Percentiles rank a stretch among this genome's conserved stretches.
Conservation (phyloP, 2,329 filamentous ascomycete genomes). For the Botrytis byssoidea region DNA sequence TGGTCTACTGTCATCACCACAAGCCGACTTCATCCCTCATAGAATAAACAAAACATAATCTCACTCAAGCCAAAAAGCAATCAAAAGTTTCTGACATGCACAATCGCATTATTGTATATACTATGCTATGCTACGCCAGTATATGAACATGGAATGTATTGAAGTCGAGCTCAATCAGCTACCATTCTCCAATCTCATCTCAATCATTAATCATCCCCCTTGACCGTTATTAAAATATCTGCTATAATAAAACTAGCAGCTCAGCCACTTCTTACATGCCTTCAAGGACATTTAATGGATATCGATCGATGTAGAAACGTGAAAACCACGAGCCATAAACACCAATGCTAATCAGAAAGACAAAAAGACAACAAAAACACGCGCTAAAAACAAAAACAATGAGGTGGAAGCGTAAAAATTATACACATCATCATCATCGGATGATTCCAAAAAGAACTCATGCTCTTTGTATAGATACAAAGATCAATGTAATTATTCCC, state of each 20-base stretch:
- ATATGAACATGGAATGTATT: background rate
- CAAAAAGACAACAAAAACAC: slow-evolving; percentile 4
- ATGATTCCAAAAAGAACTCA: slow-evolving; percentile 7
- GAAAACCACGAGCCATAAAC: slow-evolving; percentile 34
- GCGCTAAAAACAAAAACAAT: slow-evolving; percentile 15
- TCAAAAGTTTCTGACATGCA: background rate
- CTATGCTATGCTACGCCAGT: slow-evolving; percentile 10
- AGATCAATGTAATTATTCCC: slow-evolving; percentile 11
- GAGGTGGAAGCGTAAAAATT: slow-evolving; percentile 30
- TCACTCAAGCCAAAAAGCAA: background rate
- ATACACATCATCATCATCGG: slow-evolving; percentile 33
- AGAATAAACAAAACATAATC: background rate
- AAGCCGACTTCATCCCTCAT: background rate
- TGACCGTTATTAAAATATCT: slow-evolving; percentile 19
- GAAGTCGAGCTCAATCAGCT: background rate
- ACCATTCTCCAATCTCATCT: background rate
- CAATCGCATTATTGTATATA: slow-evolving; percentile 12
- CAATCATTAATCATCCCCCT: slow-evolving; percentile 15
- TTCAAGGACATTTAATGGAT: slow-evolving; percentile 1
- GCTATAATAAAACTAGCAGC: slow-evolving; percentile 14
- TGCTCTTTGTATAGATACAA: slow-evolving; percentile 21
- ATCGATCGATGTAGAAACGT: slow-evolving; percentile 28
- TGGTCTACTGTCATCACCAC: background rate
- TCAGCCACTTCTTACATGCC: background rate
- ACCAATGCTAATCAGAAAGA: slow-evolving; percentile 39